phyloP scores from a whole-genome alignment of 495 filamentous ascomycete genomes.

The Neurospora pannonica region DNA sequence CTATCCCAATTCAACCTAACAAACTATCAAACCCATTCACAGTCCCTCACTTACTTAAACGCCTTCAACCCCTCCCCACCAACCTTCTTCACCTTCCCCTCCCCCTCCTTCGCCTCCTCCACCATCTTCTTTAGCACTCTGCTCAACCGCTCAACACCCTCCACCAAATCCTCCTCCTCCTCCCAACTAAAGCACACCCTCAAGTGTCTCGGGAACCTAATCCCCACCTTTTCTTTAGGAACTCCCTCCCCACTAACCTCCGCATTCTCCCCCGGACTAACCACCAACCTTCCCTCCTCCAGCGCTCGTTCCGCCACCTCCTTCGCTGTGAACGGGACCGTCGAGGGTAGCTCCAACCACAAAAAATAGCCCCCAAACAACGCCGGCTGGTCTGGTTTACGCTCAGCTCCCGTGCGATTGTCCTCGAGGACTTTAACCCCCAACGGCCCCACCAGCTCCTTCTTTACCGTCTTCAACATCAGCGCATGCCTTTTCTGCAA shows the following conservation, averaged over 20 bases:
- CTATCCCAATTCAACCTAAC: not conserved
- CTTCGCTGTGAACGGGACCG: slow-evolving; percentile 31
- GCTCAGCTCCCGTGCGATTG: not conserved
- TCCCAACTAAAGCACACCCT: slow-evolving; percentile 73
- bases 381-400: slow-evolving; percentile 11
- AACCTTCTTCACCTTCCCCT: not conserved
- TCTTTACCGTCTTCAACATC: slow-evolving; percentile 44
- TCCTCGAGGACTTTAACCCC: slow-evolving; percentile 38
- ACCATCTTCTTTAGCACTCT: slow-evolving; percentile 26
- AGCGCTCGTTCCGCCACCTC: slow-evolving; percentile 46
- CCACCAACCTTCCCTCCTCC: slow-evolving; percentile 49
- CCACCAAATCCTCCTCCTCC: slow-evolving; percentile 52
- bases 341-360: slow-evolving; percentile 57
- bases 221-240: slow-evolving; percentile 21
- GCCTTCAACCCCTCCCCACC: not conserved
- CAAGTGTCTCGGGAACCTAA: slow-evolving; percentile 44
- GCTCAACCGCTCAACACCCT: slow-evolving; percentile 58
- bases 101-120: not conserved
- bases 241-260: slow-evolving; percentile 50
- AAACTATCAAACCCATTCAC: not conserved
- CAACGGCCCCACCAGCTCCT: slow-evolving; percentile 49
- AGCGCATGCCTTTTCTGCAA: slow-evolving; percentile 48
- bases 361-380: slow-evolving; percentile 70
- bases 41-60: not conserved
- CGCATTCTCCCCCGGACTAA: slow-evolving; percentile 58